phyloP scores from a whole-genome alignment of 495 filamentous ascomycete species.

The Amniculicola lignicola region DNA sequence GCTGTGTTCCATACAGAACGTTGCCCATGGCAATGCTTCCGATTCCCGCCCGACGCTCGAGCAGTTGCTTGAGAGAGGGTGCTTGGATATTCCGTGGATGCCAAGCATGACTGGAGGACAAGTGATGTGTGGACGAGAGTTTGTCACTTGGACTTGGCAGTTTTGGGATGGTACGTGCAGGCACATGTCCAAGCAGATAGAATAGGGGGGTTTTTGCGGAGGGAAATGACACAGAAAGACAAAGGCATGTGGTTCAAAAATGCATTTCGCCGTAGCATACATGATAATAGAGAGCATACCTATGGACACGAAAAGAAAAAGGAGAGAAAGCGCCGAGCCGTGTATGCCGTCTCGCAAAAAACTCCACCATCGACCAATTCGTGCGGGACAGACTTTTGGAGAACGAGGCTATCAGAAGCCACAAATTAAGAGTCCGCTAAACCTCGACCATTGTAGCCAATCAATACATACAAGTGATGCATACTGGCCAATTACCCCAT shows the following conservation, averaged over 20 bases:
- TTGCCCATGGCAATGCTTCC: no score
- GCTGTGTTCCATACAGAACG: no score
- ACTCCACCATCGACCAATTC: slow-evolving; percentile 5
- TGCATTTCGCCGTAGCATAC: slow-evolving; percentile 32
- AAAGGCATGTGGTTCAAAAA: slow-evolving; percentile 13
- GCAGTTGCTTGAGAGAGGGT: not conserved
- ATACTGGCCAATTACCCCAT: slow-evolving; percentile 24
- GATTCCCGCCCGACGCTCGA: no score
- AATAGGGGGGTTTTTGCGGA: no score
- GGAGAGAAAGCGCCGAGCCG: slow-evolving; percentile 12
- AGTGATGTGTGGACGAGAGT: no score
- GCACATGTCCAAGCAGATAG: no score
- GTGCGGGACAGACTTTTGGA: slow-evolving; percentile 16
- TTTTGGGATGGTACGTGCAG: no score
- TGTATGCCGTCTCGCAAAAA: slow-evolving; percentile 20
- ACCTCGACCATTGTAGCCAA: slow-evolving; percentile 22
- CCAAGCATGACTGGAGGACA: no score
- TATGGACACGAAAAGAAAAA: slow-evolving; percentile 33
- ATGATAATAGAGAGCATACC: slow-evolving; percentile 24
- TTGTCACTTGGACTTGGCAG: no score
- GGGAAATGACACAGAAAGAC: not conserved
- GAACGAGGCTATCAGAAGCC: slow-evolving; percentile 13
- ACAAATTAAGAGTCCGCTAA: slow-evolving; percentile 32
- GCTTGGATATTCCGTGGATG: no score
- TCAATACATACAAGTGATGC: slow-evolving; percentile 32